phyloP scores from a whole-genome alignment of 2,329 filamentous ascomycete genomes.

The Parafenestella ontariensis region DNA sequence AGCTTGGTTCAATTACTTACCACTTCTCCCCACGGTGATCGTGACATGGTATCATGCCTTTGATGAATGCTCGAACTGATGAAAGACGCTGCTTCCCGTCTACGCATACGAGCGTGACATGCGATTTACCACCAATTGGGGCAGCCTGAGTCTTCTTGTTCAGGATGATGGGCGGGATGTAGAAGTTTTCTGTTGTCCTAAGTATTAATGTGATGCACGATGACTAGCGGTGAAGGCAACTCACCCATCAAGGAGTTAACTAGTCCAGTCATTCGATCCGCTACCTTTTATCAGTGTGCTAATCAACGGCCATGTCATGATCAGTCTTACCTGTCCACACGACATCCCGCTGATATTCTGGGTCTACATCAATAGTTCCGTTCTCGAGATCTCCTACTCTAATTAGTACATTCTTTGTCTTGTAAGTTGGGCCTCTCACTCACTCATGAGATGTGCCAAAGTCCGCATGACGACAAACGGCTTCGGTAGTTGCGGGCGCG shows the following conservation, averaged over 20 bases:
- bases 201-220: background rate
- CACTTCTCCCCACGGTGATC: constrained; percentile 53
- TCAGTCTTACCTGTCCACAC: constrained; percentile 49
- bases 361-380: constrained; percentile 49
- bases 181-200: constrained; percentile 45
- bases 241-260: constrained; percentile 47
- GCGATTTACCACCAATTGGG: background rate
- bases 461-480: constrained; percentile 25
- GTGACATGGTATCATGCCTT: constrained; percentile 53
- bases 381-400: constrained; percentile 27
- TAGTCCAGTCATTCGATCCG: constrained; percentile 44
- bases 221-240: background rate
- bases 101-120: constrained; percentile 49
- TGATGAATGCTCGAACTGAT: constrained; percentile 55
- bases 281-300: constrained; percentile 12
- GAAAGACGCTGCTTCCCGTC: constrained; percentile 59
- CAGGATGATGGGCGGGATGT: constrained; percentile 58
- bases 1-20: constrained; percentile 30
- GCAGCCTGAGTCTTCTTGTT: constrained; percentile 40
- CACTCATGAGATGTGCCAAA: constrained; percentile 36
- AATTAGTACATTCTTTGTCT: constrained; percentile 5
- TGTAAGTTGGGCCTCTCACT: constrained; percentile 17
- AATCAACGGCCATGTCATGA: background rate
- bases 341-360: constrained; percentile 57
- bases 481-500: constrained; percentile 31